Percentiles rank a stretch among this genome's conserved stretches.
phyloP scores from a whole-genome alignment of 345 rosid genomes.

The Populus alba region DNA sequence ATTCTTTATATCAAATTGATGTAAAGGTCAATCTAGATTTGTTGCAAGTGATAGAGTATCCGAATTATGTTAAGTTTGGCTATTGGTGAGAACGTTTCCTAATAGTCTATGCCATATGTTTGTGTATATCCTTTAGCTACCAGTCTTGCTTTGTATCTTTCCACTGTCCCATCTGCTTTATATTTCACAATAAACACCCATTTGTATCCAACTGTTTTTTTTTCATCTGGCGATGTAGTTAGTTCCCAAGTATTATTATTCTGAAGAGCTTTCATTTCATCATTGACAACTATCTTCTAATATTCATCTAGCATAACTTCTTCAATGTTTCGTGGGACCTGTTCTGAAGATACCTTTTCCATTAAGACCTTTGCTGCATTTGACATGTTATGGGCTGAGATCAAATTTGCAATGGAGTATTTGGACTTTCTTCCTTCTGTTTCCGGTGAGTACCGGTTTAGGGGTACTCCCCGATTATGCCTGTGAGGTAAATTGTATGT shows the following conservation, averaged over 20 bases:
- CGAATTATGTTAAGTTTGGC: no score
- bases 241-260: neutral
- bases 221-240: neutral
- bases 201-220: no score
- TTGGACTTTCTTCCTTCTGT: neutral
- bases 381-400: neutral
- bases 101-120: neutral
- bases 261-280: no score
- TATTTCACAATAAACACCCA: no score
- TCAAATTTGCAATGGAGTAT: no score
- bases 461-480: neutral
- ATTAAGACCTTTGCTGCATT: neutral
- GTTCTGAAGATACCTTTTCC: no score
- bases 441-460: neutral
- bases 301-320: no score
- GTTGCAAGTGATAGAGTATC: neutral
- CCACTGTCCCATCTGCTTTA: no score
- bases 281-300: fast-evolving
- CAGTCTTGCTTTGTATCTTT: neutral
- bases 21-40: neutral
- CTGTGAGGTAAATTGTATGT: neutral
- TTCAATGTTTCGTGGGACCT: neutral
- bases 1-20: no score
- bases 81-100: no score
- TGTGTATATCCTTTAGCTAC: no score